phyloP scores from a whole-genome alignment of 768 basidiomycete species.

The Boletus tomentosulus region DNA sequence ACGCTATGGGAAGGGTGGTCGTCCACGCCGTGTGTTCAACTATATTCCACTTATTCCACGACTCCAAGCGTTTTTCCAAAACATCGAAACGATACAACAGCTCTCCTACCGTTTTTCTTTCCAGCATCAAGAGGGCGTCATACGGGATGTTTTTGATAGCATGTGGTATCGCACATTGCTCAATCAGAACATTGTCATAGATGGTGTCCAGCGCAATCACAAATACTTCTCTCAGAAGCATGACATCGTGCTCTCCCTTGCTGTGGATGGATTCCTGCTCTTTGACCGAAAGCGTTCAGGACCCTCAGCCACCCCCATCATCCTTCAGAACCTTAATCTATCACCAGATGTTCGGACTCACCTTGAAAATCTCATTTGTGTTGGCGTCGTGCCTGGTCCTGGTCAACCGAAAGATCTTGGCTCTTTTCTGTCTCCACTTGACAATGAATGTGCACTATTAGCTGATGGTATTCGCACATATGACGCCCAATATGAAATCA shows the following conservation, averaged over 20 bases:
- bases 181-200: conserved; percentile 21
- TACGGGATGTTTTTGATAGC: conserved; percentile 35
- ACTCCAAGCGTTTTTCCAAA: conserved; percentile 26
- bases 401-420: conserved; percentile 38
- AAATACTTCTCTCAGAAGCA: conserved; percentile 35
- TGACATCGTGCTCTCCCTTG: conserved; percentile 42
- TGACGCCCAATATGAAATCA: too few relatives aligned
- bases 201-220: conserved; percentile 20
- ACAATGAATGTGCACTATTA: conserved; percentile 35
- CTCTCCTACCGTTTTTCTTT: too few relatives aligned
- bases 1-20: too few relatives aligned
- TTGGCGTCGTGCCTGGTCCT: conserved; percentile 45
- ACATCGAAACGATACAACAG: conserved; percentile 13
- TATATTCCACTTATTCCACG: conserved; percentile 35
- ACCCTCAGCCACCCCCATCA: conserved; percentile 38
- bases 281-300: conserved; percentile 13
- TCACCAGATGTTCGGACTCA: conserved; percentile 37
- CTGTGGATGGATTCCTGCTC: conserved; percentile 40
- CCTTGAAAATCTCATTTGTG: conserved; percentile 32
- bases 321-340: conserved; percentile 42
- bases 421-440: conserved; percentile 36
- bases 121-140: too few relatives aligned
- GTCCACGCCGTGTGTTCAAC: too few relatives aligned
- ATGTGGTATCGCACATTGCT: conserved; percentile 30
- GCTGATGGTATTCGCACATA: too few relatives aligned